Percentiles rank a stretch among this genome's conserved stretches.
Evolutionary conservation across 495 filamentous ascomycete species (phyloP).

Genomic region (Aspergillus panamensis): DNA sequence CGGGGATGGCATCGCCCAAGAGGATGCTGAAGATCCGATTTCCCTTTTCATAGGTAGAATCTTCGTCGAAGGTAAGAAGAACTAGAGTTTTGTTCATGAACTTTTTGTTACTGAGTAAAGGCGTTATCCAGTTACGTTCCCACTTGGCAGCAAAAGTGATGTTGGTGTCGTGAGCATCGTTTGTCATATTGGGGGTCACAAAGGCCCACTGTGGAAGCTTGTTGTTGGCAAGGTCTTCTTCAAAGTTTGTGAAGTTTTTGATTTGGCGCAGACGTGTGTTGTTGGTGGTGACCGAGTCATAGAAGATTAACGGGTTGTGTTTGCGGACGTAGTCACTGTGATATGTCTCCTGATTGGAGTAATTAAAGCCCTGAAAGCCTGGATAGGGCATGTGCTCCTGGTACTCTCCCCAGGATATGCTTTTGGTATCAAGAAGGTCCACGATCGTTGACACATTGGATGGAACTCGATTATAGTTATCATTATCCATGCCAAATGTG

Average conservation of each 20-base stretch:
- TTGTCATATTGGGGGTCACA: slow-evolving; percentile 74
- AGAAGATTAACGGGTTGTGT: slow-evolving; percentile 65
- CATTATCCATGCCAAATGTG: slow-evolving; percentile 66
- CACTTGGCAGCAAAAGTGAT: slow-evolving; percentile 58
- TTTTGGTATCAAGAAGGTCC: slow-evolving; percentile 65
- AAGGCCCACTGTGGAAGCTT: slow-evolving; percentile 70
- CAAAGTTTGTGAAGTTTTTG: slow-evolving; percentile 66
- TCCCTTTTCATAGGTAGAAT: slow-evolving; percentile 48
- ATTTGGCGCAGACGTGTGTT: slow-evolving; percentile 54
- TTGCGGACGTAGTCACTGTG: slow-evolving; percentile 72
- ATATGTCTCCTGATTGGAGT: slow-evolving; percentile 48
- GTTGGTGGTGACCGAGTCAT: slow-evolving; percentile 54
- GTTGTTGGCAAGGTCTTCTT: slow-evolving; percentile 52
- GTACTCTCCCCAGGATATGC: slow-evolving; percentile 67
- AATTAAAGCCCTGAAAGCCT: slow-evolving; percentile 59
- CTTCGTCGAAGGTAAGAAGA: slow-evolving; percentile 68
- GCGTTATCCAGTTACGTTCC: slow-evolving; percentile 55
- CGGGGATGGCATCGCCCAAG: slow-evolving; percentile 62
- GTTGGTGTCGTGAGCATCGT: slow-evolving; percentile 67
- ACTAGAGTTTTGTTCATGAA: slow-evolving; percentile 69
- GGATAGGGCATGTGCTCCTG: slow-evolving; percentile 67
- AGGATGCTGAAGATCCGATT: slow-evolving; percentile 61
- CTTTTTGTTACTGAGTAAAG: slow-evolving; percentile 58
- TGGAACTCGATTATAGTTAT: slow-evolving; percentile 54
- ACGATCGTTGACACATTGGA: slow-evolving; percentile 63